These are phyloP conservation scores for Macroventuria anomochaeta DNA, from an alignment of 2,329 filamentous ascomycete genomes.

Conservation along the genomic window DNA sequence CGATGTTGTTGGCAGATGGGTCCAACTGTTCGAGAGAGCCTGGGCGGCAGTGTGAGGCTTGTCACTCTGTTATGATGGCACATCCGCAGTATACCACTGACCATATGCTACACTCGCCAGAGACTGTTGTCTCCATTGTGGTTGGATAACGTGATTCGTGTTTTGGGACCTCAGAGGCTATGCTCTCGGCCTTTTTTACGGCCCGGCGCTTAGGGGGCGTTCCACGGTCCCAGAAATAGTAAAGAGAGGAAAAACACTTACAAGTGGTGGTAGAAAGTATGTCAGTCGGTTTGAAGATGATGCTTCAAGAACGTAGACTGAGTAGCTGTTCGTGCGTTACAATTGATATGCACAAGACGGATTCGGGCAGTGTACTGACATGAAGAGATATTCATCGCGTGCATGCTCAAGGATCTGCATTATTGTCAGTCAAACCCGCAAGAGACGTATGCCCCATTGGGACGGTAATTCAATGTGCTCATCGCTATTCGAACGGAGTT, in stretches of 20 bases:
- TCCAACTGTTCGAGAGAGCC: slow-evolving; percentile 25
- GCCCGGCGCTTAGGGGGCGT: slow-evolving; percentile 45
- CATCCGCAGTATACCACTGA: slow-evolving; percentile 6
- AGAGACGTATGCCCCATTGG: not conserved
- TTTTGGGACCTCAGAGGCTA: slow-evolving; percentile 35
- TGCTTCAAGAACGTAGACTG: slow-evolving; percentile 62
- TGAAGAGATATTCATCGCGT: slow-evolving; percentile 78
- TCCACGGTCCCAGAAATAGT: slow-evolving; percentile 35
- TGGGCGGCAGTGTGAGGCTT: slow-evolving; percentile 35
- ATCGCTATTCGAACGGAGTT: not conserved
- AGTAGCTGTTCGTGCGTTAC: slow-evolving; percentile 56
- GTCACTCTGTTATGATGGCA: slow-evolving; percentile 16
- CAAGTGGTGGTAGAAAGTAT: slow-evolving; percentile 57
- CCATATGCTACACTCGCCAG: slow-evolving; percentile 2
- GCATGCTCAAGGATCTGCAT: slow-evolving; percentile 65
- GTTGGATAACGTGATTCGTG: slow-evolving; percentile 26
- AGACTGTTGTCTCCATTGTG: slow-evolving; percentile 9
- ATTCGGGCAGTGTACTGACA: slow-evolving; percentile 57
- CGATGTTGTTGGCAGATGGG: not conserved
- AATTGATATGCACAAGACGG: slow-evolving; percentile 54
- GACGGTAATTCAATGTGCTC: not conserved
- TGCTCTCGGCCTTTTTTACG: slow-evolving; percentile 33
- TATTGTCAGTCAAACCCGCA: slow-evolving; percentile 23
- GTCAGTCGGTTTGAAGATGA: slow-evolving; percentile 57
- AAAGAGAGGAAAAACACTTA: slow-evolving; percentile 41